Conservation (phyloP, 2,329 filamentous ascomycete species). For the Pseudogymnoascus sp. region DNA sequence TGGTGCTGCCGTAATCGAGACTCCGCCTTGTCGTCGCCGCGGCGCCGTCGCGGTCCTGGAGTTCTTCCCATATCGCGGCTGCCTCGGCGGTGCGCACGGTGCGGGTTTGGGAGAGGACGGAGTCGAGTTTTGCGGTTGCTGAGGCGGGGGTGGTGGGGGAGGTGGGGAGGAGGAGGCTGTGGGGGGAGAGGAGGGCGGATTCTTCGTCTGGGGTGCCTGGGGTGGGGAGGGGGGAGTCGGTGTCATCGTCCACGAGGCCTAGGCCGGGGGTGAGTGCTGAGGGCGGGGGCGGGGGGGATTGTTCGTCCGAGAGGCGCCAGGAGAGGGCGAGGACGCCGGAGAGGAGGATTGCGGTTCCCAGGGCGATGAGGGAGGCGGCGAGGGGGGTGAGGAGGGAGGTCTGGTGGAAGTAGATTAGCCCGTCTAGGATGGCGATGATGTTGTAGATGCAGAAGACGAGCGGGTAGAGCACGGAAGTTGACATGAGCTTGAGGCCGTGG, state of each 20-base stretch:
- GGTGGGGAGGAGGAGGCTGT: conserved; percentile 23
- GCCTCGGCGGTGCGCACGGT: conserved; percentile 11
- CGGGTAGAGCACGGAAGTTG: conserved; percentile 90
- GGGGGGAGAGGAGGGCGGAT: conserved; percentile 21
- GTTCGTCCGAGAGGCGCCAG: conserved; percentile 81
- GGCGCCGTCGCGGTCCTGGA: neutral
- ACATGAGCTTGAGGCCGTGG: conserved; percentile 85
- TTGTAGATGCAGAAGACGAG: conserved; percentile 99
- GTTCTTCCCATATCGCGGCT: neutral
- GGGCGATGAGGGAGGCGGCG: conserved; percentile 70
- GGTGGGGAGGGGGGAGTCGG: conserved; percentile 24
- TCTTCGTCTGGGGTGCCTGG: conserved; percentile 30
- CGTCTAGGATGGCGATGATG: conserved; percentile 95
- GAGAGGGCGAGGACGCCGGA: conserved; percentile 84
- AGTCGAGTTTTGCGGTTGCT: conserved; percentile 24
- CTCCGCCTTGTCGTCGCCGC: neutral
- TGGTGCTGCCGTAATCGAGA: neutral
- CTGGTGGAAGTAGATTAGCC: conserved; percentile 93
- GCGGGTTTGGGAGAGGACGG: conserved; percentile 22
- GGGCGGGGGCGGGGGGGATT: conserved; percentile 49
- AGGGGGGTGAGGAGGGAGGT: conserved; percentile 67
- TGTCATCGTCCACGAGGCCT: conserved; percentile 66
- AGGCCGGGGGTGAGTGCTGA: conserved; percentile 72
- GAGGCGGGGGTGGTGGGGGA: neutral
- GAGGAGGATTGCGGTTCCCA: conserved; percentile 80